These are phyloP conservation scores for Capsella bursapastoris DNA, from an alignment of 345 rosid species.

Conservation along the genomic window DNA sequence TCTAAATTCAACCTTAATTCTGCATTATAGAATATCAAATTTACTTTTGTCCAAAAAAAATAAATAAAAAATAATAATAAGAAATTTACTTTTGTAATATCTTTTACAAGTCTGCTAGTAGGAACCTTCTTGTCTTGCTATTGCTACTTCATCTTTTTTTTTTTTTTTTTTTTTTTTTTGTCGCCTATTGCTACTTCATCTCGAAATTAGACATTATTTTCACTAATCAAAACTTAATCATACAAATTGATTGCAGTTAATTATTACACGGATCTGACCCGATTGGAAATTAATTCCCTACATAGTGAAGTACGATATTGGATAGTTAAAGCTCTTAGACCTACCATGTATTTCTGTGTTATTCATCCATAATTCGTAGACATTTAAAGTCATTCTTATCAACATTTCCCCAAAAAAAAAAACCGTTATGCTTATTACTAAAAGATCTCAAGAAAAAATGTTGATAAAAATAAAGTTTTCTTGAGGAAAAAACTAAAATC, in stretches of 20 bases:
- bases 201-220: not conserved
- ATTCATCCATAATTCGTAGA: not conserved
- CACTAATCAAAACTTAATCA: not conserved
- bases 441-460: not conserved
- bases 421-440: no score
- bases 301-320: slow-evolving; percentile 15
- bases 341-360: slow-evolving; percentile 24
- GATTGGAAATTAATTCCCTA: slow-evolving; percentile 15
- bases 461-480: not conserved
- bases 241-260: not conserved
- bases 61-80: no score
- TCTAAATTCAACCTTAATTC: not conserved
- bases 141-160: not conserved
- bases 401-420: slow-evolving; percentile 10
- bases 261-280: slow-evolving; percentile 5
- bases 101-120: not conserved
- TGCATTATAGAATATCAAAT: no score
- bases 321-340: slow-evolving; percentile 18
- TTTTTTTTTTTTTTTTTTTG: no score
- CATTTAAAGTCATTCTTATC: slow-evolving; percentile 17
- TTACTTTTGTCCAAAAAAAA: no score
- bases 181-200: not conserved
- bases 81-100: no score
- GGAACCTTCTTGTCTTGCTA: not conserved
- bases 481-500: not conserved